These are phyloP conservation scores for Dissophora globulifera DNA, from an alignment of 192 early-diverging fungal genomes.

Conservation along the genomic window DNA sequence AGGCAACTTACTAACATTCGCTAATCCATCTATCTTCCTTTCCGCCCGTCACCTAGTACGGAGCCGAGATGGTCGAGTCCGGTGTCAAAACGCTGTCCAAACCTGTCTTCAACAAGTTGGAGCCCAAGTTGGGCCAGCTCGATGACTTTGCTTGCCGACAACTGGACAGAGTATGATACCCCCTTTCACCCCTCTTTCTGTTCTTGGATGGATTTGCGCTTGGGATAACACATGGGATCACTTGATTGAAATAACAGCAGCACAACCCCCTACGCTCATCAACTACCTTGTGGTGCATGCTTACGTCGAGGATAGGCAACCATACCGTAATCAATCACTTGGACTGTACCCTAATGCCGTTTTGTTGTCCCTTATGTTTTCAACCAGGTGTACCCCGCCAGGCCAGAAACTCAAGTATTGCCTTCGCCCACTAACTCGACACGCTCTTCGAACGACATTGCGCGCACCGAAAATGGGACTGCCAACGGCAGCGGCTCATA, in stretches of 20 bases:
- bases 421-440: constrained; percentile 47
- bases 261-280: no score
- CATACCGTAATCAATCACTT: no score
- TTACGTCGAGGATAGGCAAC: no score
- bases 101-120: constrained; percentile 78
- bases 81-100: constrained; percentile 75
- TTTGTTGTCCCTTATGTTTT: no score
- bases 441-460: constrained; percentile 40
- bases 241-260: no score
- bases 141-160: constrained; percentile 84
- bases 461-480: constrained; percentile 12
- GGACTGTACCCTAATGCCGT: no score
- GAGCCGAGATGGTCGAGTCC: constrained; percentile 81
- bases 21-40: not conserved
- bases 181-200: not conserved
- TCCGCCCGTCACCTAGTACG: constrained; percentile 57
- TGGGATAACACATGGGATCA: no score
- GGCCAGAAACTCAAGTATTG: constrained; percentile 29
- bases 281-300: no score
- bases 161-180: constrained; percentile 68
- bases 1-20: no score
- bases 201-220: no score
- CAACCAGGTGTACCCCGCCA: constrained; percentile 47
- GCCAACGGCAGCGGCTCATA: constrained; percentile 21
- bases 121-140: constrained; percentile 70